These are phyloP conservation scores for Colletotrichum simmondsii DNA, from an alignment of 2,329 filamentous ascomycete genomes.

Conservation along the genomic window DNA sequence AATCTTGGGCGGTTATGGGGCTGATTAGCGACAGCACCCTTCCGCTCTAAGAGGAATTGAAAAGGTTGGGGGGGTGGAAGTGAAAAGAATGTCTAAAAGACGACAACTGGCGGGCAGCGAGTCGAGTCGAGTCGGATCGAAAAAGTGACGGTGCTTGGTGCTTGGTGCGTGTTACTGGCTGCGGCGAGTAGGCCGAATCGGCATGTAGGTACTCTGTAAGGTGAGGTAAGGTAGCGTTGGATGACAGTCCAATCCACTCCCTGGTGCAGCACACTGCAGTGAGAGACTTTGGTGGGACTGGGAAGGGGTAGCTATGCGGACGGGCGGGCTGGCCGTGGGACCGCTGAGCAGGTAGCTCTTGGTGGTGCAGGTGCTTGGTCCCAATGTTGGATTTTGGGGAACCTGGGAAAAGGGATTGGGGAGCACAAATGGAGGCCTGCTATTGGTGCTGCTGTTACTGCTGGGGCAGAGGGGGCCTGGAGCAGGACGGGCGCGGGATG, in stretches of 20 bases:
- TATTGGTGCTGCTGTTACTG: background rate
- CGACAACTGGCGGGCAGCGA: slow-evolving; percentile 16
- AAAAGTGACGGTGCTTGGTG: slow-evolving; percentile 3
- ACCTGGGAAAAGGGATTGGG: background rate
- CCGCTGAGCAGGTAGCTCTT: background rate
- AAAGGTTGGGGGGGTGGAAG: slow-evolving; percentile 41
- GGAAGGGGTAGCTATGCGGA: slow-evolving; percentile 9
- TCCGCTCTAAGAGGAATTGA: slow-evolving; percentile 55
- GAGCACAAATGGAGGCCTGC: background rate
- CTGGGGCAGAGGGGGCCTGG: background rate
- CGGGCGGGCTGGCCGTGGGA: slow-evolving; percentile 1
- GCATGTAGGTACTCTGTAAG: background rate
- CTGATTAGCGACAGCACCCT: slow-evolving; percentile 82
- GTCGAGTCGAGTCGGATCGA: slow-evolving; percentile 8
- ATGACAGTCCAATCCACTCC: background rate
- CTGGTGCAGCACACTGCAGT: background rate
- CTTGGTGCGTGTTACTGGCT: background rate
- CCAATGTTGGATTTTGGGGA: background rate
- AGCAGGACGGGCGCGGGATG: background rate
- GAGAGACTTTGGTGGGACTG: background rate
- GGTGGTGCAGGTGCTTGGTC: background rate
- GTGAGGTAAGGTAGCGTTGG: background rate
- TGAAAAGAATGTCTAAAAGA: slow-evolving; percentile 42
- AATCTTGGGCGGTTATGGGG: slow-evolving; percentile 86
- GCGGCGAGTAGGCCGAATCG: slow-evolving; percentile 9